phyloP scores from a whole-genome alignment of 2,329 filamentous ascomycete species.

The Hyphodiscus sp. region DNA sequence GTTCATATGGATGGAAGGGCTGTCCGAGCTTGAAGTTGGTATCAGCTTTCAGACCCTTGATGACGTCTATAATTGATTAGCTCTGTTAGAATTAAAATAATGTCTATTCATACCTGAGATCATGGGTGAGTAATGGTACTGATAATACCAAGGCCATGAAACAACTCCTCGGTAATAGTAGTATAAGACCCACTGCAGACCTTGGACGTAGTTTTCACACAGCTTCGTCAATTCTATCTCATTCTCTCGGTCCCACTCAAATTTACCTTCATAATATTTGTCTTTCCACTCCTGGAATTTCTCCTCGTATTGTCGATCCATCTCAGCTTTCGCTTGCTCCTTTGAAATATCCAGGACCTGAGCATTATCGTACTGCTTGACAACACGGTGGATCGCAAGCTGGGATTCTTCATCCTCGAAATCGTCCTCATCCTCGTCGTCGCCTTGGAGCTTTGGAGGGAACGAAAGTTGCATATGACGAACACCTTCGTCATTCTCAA shows the following conservation, averaged over 20 bases:
- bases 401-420: constrained; percentile 79
- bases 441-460: constrained; percentile 38
- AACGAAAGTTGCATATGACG: constrained; percentile 60
- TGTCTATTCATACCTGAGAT: constrained; percentile 60
- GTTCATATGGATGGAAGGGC: constrained; percentile 90
- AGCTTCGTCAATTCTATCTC: constrained; percentile 75
- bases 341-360: constrained; percentile 72
- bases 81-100: constrained; percentile 15
- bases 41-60: constrained; percentile 77
- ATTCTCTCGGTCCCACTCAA: constrained; percentile 78
- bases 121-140: constrained; percentile 94
- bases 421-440: constrained; percentile 56
- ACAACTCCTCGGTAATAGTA: constrained; percentile 98
- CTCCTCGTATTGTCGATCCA: constrained; percentile 79
- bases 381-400: constrained; percentile 75
- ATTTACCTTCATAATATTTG: constrained; percentile 86
- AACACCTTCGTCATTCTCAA: constrained; percentile 57
- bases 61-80: constrained; percentile 61
- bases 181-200: constrained; percentile 93
- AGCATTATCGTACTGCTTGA: constrained; percentile 87
- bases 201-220: constrained; percentile 95
- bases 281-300: constrained; percentile 94
- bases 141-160: constrained; percentile 98
- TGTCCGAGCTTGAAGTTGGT: constrained; percentile 91
- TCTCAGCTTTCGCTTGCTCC: constrained; percentile 71